Evolutionary conservation across 495 filamentous ascomycete genomes (phyloP).

Genomic region (Astrothelium macrocarpum): DNA sequence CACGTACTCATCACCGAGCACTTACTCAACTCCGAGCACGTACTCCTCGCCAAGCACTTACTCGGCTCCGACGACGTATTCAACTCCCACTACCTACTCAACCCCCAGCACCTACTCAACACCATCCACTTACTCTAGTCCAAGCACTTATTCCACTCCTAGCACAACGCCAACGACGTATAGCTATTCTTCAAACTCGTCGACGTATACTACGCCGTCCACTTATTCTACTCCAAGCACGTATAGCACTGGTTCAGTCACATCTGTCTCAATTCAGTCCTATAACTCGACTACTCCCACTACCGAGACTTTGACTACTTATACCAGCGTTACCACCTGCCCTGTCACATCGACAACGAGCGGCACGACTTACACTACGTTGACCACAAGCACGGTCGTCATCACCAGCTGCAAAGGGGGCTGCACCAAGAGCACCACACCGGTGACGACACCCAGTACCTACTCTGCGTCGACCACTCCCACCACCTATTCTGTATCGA

Average conservation of each 20-base stretch:
- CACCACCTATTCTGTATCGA: conserved; percentile 20
- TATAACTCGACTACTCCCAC: conserved; percentile 5
- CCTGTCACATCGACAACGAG: conserved; percentile 20
- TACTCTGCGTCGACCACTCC: conserved; percentile 4
- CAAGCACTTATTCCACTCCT: background rate
- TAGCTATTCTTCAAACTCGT: background rate
- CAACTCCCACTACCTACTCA: background rate
- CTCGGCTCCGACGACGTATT: background rate
- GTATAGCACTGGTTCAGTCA: conserved; percentile 7
- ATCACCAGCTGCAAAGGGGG: conserved; percentile 29
- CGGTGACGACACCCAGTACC: background rate
- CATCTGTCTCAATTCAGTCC: conserved; percentile 1
- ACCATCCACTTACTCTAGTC: background rate
- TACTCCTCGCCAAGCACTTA: background rate
- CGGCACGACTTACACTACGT: conserved; percentile 25
- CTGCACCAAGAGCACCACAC: conserved; percentile 14
- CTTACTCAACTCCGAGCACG: background rate
- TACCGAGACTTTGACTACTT: conserved; percentile 16
- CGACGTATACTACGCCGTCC: background rate
- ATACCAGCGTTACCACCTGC: conserved; percentile 29
- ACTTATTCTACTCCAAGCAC: conserved; percentile 6
- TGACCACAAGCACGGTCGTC: conserved; percentile 30
- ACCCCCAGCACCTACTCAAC: background rate
- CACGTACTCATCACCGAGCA: background rate
- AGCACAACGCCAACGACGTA: too few species aligned